These are phyloP conservation scores for Globisporangium carolinianum DNA, from an alignment of 352 stramenopile genomes.

Conservation along the genomic window DNA sequence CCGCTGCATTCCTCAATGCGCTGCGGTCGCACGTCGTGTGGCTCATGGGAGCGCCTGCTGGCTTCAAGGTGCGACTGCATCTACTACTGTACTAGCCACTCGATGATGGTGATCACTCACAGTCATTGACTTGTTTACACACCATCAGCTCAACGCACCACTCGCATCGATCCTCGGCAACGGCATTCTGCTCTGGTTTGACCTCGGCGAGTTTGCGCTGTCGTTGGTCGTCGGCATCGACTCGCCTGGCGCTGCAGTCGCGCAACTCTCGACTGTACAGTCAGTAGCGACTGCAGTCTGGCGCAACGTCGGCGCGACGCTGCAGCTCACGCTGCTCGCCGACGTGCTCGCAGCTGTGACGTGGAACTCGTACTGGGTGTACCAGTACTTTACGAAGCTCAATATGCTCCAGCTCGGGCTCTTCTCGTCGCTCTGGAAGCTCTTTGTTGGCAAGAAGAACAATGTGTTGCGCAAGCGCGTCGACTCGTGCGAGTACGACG, in stretches of 20 bases:
- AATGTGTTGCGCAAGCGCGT: constrained; percentile 91
- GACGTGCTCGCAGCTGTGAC: constrained; percentile 72
- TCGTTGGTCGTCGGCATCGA: constrained; percentile 9
- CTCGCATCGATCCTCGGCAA: constrained; percentile 85
- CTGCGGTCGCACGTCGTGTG: constrained; percentile 59
- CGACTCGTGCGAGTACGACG: constrained; percentile 93
- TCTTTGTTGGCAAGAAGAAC: constrained; percentile 93
- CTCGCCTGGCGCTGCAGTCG: not conserved
- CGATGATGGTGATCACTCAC: not conserved
- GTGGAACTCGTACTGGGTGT: constrained; percentile 86
- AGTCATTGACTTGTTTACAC: not conserved
- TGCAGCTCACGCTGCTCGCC: constrained; percentile 60
- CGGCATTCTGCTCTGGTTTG: constrained; percentile 72
- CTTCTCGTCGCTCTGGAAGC: constrained; percentile 85
- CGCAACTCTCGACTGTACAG: not conserved
- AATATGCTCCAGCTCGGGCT: constrained; percentile 75
- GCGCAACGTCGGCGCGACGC: constrained; percentile 46
- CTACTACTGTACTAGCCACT: not conserved
- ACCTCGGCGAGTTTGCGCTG: constrained; percentile 65
- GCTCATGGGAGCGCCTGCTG: constrained; percentile 69
- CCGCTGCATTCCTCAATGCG: constrained; percentile 25
- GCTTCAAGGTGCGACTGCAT: constrained; percentile 46
- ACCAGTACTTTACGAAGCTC: constrained; percentile 80
- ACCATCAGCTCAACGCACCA: constrained; percentile 72
- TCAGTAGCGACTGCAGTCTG: not conserved